These are phyloP conservation scores for Colletotrichum higginsianum DNA, from an alignment of 2,329 filamentous ascomycete species.

Conservation along the genomic window DNA sequence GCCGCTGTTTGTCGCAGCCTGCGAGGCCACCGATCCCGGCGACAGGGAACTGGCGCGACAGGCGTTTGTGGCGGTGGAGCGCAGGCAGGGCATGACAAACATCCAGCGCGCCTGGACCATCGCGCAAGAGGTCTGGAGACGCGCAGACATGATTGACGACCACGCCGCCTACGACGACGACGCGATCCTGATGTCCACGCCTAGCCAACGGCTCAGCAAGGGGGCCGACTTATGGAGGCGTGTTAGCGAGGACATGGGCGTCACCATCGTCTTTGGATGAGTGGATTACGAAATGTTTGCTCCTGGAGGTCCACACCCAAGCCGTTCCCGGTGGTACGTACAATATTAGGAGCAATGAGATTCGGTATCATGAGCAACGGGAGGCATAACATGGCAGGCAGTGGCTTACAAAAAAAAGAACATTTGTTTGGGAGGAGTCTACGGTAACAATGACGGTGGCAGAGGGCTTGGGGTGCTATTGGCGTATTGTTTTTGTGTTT, in stretches of 20 bases:
- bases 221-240: constrained; percentile 67
- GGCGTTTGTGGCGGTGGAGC: constrained; percentile 68
- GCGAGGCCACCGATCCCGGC: constrained; percentile 66
- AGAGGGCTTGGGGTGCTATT: constrained; percentile 8
- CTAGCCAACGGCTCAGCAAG: constrained; percentile 36
- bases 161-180: constrained; percentile 38
- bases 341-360: constrained; percentile 1
- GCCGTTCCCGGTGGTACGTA: neutral
- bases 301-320: neutral
- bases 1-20: constrained; percentile 75
- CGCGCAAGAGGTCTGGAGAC: constrained; percentile 73
- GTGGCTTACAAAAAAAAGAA: constrained; percentile 33
- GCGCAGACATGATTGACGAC: constrained; percentile 59
- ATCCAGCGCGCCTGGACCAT: constrained; percentile 74
- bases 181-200: constrained; percentile 27
- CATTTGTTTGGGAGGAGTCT: neutral
- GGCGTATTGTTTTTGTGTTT: constrained; percentile 1
- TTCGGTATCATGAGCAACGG: constrained; percentile 15
- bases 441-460: neutral
- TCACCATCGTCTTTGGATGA: constrained; percentile 73
- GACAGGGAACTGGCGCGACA: constrained; percentile 67
- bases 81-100: constrained; percentile 76
- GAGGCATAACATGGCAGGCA: constrained; percentile 3
- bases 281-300: neutral
- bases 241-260: constrained; percentile 71